Percentiles rank a stretch among this genome's conserved stretches.
These are phyloP conservation scores for Aureobasidium melanogenum DNA, from an alignment of 2,329 filamentous ascomycete species.

Conservation along the genomic window DNA sequence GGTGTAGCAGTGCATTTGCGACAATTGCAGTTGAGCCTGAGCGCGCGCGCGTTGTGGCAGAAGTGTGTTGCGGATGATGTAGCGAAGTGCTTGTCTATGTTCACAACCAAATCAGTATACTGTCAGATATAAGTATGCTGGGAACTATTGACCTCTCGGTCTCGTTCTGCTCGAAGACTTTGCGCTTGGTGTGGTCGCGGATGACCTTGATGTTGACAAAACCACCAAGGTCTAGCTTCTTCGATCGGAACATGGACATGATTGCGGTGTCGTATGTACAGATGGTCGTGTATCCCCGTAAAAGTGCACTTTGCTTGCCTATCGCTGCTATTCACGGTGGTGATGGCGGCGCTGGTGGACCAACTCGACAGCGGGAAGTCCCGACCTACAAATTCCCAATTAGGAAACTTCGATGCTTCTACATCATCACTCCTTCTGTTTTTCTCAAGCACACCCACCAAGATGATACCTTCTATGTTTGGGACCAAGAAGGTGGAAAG, in stretches of 20 bases:
- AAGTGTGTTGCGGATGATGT: conserved; percentile 87
- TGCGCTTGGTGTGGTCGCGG: conserved; percentile 93
- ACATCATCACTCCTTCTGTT: neutral
- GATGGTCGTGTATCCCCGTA: neutral
- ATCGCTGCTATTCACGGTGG: neutral
- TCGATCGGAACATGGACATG: conserved; percentile 66
- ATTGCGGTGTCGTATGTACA: conserved; percentile 4
- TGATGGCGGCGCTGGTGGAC: neutral
- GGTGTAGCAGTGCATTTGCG: conserved; percentile 94
- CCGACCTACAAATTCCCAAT: conserved; percentile 1
- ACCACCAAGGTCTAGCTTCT: conserved; percentile 81
- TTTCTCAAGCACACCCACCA: neutral
- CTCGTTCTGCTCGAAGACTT: conserved; percentile 80
- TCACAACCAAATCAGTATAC: neutral
- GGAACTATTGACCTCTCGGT: conserved; percentile 61
- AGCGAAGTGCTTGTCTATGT: conserved; percentile 65
- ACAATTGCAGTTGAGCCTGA: conserved; percentile 85
- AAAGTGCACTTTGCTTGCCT: neutral
- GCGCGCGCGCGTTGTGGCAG: conserved; percentile 74
- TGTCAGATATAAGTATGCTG: neutral
- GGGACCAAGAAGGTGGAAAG: neutral
- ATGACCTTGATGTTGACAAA: conserved; percentile 81
- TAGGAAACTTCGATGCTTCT: neutral
- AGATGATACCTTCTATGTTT: conserved; percentile 2
- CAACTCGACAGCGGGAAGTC: neutral